Conservation (phyloP, 2,329 filamentous ascomycete species). For the Colletotrichum sp. region DNA sequence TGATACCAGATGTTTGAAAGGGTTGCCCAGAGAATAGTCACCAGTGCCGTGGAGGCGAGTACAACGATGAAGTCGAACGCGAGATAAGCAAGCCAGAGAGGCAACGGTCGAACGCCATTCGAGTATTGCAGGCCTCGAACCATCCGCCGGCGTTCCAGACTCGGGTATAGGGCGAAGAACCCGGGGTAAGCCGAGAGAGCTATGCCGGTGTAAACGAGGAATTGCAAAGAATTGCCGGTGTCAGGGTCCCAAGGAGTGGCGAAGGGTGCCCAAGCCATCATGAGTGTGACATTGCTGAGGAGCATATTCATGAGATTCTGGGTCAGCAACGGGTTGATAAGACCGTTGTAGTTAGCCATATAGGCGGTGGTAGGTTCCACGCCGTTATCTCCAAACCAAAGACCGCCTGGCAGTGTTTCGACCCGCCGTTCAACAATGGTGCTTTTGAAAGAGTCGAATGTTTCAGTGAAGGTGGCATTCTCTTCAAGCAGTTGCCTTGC, state of each 20-base stretch:
- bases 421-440: constrained; percentile 67
- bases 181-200: constrained; percentile 80
- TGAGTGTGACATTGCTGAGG: constrained; percentile 70
- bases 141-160: constrained; percentile 77
- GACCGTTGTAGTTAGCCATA: constrained; percentile 62
- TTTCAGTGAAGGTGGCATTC: constrained; percentile 52
- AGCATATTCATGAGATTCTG: constrained; percentile 72
- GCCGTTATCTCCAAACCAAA: constrained; percentile 71
- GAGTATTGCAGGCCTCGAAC: constrained; percentile 89
- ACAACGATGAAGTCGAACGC: constrained; percentile 81
- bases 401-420: constrained; percentile 76
- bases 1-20: constrained; percentile 74
- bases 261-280: constrained; percentile 75
- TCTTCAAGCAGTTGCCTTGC: neutral
- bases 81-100: constrained; percentile 85
- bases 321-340: constrained; percentile 62
- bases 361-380: constrained; percentile 73
- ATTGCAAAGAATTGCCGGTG: constrained; percentile 75
- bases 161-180: constrained; percentile 89
- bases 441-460: constrained; percentile 69
- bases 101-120: constrained; percentile 82
- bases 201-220: constrained; percentile 82
- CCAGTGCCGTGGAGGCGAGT: constrained; percentile 67
- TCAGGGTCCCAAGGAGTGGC: constrained; percentile 73
- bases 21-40: constrained; percentile 71